Evolutionary conservation across 306 rosid species (phyloP).

Genomic region (Rubus parviflorus): DNA sequence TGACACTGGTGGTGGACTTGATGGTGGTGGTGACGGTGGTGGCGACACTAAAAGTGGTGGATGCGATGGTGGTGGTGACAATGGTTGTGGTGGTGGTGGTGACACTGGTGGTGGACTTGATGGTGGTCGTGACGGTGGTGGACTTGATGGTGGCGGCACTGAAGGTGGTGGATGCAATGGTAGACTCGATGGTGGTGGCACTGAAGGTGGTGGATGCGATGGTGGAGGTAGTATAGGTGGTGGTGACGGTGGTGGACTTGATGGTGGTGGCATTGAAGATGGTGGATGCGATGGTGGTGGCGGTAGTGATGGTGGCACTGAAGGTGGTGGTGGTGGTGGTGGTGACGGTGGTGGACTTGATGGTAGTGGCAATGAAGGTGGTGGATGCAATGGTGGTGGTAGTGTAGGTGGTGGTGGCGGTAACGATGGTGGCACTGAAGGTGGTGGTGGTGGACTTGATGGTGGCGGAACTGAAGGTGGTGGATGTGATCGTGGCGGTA

Average conservation of each 20-base stretch:
- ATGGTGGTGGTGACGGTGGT: too few species aligned
- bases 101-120: too few species aligned
- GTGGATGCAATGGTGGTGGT: not conserved
- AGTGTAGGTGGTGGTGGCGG: not conserved
- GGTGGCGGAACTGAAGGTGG: too few species aligned
- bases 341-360: not conserved
- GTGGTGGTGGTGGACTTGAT: not conserved
- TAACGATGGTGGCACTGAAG: not conserved
- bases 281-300: not conserved
- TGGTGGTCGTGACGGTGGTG: too few species aligned
- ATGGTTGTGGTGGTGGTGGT: too few species aligned
- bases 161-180: not conserved
- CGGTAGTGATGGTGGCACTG: not conserved
- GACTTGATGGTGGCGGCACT: not conserved
- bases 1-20: too few species aligned
- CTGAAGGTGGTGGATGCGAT: not conserved
- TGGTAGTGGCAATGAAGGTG: not conserved
- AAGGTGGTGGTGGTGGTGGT: not conserved
- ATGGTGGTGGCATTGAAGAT: not conserved
- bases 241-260: not conserved
- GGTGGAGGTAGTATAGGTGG: slow-evolving; percentile 18
- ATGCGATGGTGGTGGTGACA: too few species aligned
- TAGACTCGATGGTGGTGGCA: not conserved
- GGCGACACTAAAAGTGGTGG: too few species aligned
- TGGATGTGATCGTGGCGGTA: not conserved